Percentiles rank a stretch among this genome's conserved stretches.
Conservation (phyloP, 2,329 filamentous ascomycete genomes). For the Colletotrichum orchidophilum region DNA sequence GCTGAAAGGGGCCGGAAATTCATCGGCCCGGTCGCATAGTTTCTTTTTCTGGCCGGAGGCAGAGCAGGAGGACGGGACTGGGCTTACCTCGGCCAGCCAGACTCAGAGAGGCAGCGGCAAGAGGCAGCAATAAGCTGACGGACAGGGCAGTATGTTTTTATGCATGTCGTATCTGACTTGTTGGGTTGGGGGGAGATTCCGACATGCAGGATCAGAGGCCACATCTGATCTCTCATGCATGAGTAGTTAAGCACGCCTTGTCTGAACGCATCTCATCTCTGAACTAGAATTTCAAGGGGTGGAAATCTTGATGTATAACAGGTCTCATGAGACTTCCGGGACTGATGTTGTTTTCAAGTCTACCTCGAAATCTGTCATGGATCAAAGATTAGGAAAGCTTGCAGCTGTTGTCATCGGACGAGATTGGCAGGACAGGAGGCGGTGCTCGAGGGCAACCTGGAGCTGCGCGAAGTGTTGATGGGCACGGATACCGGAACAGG, state of each 20-base stretch:
- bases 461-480: not conserved
- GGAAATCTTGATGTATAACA: not conserved
- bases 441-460: not conserved
- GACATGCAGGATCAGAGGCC: not conserved
- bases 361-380: not conserved
- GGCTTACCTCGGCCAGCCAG: not conserved
- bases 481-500: not conserved
- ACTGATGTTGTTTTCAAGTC: not conserved
- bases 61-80: not conserved
- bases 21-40: constrained; percentile 17
- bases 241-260: not conserved
- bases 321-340: not conserved
- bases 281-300: not conserved
- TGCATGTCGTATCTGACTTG: not conserved
- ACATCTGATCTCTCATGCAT: not conserved
- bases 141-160: not conserved
- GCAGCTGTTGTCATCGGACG: not conserved
- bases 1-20: constrained; percentile 20
- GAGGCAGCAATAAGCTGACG: not conserved
- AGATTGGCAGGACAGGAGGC: not conserved
- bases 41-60: not conserved
- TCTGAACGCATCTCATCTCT: not conserved
- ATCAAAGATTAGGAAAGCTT: not conserved
- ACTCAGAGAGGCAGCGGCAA: not conserved
- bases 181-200: not conserved